Percentiles rank a stretch among this genome's conserved stretches.
Evolutionary conservation across 805 yeast genomes (phyloP).

Genomic region (Helenozyma baotianmanensis): DNA sequence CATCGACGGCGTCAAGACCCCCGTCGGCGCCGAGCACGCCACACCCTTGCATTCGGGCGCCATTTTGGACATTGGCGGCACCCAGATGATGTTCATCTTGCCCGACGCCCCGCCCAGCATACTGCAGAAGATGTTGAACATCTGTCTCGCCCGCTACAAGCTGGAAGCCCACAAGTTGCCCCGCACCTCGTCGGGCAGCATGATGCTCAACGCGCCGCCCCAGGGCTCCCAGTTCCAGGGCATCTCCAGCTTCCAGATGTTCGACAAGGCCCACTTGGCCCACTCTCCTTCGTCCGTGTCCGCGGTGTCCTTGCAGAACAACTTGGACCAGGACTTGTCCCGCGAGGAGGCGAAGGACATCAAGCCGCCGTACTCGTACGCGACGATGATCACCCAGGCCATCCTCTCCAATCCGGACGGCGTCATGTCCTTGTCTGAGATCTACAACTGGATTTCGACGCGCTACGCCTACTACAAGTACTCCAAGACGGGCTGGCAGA

Average conservation of each 20-base stretch:
- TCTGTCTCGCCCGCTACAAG: conserved; percentile 32
- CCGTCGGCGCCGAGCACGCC: conserved; percentile 45
- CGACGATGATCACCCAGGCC: conserved; percentile 98
- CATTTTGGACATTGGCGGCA: conserved; percentile 89
- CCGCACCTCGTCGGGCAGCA: conserved; percentile 13
- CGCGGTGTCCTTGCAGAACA: conserved; percentile 42
- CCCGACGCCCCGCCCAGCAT: conserved; percentile 83
- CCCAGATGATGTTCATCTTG: conserved; percentile 97
- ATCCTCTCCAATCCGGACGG: conserved; percentile 85
- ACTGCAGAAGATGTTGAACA: conserved; percentile 42
- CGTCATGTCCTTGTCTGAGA: conserved; percentile 83
- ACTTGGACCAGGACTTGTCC: conserved; percentile 64
- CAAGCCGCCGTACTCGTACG: conserved; percentile 95
- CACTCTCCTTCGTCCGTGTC: conserved; percentile 35
- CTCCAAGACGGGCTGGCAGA: conserved; percentile 97
- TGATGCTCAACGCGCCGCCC: too few relatives aligned
- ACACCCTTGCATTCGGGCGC: conserved; percentile 79
- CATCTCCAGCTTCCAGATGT: conserved; percentile 48
- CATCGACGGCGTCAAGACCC: conserved; percentile 65
- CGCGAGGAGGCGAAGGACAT: conserved; percentile 86
- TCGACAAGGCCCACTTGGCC: conserved; percentile 37
- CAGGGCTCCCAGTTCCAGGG: conserved; percentile 5
- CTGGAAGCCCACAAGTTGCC: conserved; percentile 17
- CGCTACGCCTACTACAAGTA: conserved; percentile 90
- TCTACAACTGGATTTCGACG: conserved; percentile 82